Conservation (phyloP, 306 rosid genomes). For the Pyrus pyrifolia region DNA sequence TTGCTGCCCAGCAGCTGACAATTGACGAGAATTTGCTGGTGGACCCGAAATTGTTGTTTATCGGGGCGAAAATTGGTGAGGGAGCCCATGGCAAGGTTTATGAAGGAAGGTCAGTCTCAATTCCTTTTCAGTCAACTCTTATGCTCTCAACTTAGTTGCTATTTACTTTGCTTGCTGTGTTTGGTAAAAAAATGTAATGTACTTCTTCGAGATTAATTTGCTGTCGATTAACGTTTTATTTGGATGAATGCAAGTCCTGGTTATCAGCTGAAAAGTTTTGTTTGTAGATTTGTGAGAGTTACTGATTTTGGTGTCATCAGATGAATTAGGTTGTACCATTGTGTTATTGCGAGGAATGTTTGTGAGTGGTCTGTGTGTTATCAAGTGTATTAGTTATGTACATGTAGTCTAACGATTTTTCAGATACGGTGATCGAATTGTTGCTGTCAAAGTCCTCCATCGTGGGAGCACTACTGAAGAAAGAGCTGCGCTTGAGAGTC, state of each 20-base stretch:
- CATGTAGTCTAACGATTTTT: conserved; percentile 31
- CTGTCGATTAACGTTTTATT: neutral
- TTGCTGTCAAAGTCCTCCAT: conserved; percentile 82
- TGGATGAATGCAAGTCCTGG: neutral
- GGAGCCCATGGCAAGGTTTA: conserved; percentile 98
- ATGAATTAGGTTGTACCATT: neutral
- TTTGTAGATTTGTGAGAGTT: neutral
- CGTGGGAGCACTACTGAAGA: conserved; percentile 81
- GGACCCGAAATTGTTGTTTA: conserved; percentile 77
- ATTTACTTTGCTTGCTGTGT: neutral
- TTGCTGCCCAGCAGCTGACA: conserved; percentile 37
- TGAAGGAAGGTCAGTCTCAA: conserved; percentile 87
- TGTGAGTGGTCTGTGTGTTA: conserved; percentile 14
- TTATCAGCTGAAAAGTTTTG: neutral
- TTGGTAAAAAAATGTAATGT: neutral
- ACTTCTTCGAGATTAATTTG: neutral
- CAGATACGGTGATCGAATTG: conserved; percentile 76
- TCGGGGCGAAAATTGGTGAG: conserved; percentile 85
- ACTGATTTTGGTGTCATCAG: neutral
- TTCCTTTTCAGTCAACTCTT: neutral
- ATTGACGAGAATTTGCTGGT: conserved; percentile 83
- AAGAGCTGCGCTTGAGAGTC: conserved; percentile 74
- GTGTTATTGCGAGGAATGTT: neutral
- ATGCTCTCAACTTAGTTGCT: neutral
- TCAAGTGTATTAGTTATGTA: conserved; percentile 23